A percentile compares a stretch with the other conserved stretches of the same genome.
phyloP scores from a whole-genome alignment of 208 protist species.

The Crithidia expoeki region DNA sequence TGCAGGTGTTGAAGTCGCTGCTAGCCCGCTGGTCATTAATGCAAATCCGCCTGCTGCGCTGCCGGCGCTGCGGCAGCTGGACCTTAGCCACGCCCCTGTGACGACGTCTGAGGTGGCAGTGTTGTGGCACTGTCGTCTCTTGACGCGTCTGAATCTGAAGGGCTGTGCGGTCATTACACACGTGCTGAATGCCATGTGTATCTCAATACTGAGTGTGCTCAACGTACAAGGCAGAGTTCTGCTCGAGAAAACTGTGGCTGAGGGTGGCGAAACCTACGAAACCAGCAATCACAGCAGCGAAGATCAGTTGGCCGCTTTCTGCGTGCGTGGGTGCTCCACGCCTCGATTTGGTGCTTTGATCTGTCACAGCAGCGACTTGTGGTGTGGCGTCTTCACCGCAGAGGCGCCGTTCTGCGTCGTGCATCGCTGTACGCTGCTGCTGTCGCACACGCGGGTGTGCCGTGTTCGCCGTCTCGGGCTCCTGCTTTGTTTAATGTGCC shows the following conservation, averaged over 20 bases:
- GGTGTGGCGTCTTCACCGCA: constrained; percentile 1
- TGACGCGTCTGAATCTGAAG: constrained; percentile 11
- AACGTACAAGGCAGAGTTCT: constrained; percentile 14
- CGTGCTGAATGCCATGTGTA: neutral
- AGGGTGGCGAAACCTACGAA: neutral
- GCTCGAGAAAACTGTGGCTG: neutral
- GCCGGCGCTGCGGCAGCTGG: constrained; percentile 1
- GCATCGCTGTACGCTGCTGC: constrained; percentile 23
- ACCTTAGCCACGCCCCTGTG: constrained; percentile 21
- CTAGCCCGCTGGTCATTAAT: constrained; percentile 1
- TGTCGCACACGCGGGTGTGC: constrained; percentile 22
- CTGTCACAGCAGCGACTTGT: no score
- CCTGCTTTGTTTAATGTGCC: constrained; percentile 15
- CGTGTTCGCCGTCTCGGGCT: constrained; percentile 17
- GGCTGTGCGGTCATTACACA: neutral
- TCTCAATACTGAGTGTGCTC: constrained; percentile 9
- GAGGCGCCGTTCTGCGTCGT: constrained; percentile 7
- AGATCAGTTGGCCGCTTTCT: neutral
- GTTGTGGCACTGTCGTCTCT: neutral
- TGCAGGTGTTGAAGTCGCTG: constrained; percentile 13
- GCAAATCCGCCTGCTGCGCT: constrained; percentile 6
- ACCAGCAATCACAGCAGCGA: neutral
- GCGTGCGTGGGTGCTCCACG: no score
- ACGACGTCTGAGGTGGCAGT: constrained; percentile 3
- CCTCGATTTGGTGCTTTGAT: neutral